Evolutionary conservation across 2,329 filamentous ascomycete species (phyloP), one percentile per base, ranked within the genome.

Genomic region (Incumbomyces lentus): DNA sequence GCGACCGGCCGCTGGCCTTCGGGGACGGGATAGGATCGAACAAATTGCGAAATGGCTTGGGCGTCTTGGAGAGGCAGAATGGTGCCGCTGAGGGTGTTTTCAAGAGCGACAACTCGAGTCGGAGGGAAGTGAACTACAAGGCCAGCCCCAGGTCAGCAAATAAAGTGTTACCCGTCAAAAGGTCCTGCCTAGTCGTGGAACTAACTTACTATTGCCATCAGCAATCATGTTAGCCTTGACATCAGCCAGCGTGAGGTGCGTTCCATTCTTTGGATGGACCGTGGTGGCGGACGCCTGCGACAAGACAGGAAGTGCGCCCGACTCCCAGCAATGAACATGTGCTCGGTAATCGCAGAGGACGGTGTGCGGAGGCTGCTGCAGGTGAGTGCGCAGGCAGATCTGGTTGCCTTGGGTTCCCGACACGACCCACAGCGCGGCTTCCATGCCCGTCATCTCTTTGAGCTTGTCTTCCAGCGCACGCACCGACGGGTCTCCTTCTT

Each of bases 391-490:
- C 12, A 66, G 37, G 29, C 58, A 58, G 37, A 67, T 59, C 52
- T 66, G 62, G 47, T 67, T 67, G n/a, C 62, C 62, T 62, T 64
- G 63, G n/a, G 63, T 67, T 2, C 64, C 61, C 6, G 64, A 64
- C 13, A 63, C 46, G 17, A 59, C 56, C 48, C 62, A 63, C 2
- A 66, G 50, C 1, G 57, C 58, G 8, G 57, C 59, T 42, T 65
- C 60, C 45, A 60, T 61, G 18, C 63, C 63, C 1, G 60, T 61
- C 1, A 65, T 44, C 14, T 52, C 50, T 3, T 58, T 54, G 31
- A 66, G 51, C 19, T 59, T 57, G 14, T 57, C 48, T 47, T 66
- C n/a, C n/a, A n/a, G n/a, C n/a, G n/a, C 57, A 18, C 65, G 59
- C 5, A 50, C 49, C 8, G 54, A 60, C 11, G 61, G 51, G n/a